A percentile compares a stretch with the other conserved stretches of the same genome.
These are phyloP conservation scores for Ascochyta clinopodiicola DNA, from an alignment of 2,329 filamentous ascomycete species.

Conservation along the genomic window DNA sequence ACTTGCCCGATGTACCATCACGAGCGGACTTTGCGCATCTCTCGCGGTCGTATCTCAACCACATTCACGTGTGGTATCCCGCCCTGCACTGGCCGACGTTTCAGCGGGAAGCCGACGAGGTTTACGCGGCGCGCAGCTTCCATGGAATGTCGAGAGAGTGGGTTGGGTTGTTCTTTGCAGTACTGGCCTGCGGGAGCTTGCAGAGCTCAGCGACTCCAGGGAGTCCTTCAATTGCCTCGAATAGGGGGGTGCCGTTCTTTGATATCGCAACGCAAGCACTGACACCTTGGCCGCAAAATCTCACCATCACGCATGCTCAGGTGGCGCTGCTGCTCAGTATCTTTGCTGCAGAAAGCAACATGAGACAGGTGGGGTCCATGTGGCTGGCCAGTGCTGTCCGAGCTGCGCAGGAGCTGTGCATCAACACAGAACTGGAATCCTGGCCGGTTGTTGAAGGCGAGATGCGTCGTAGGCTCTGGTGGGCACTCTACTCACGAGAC, in stretches of 20 bases:
- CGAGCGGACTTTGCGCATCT: conserved; percentile 74
- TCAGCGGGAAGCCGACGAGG: conserved; percentile 73
- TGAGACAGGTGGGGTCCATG: conserved; percentile 83
- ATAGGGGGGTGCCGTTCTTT: conserved; percentile 69
- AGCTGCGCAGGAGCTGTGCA: conserved; percentile 80
- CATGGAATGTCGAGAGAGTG: conserved; percentile 71
- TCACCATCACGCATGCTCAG: conserved; percentile 77
- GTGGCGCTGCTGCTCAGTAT: conserved; percentile 76
- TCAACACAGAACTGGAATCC: conserved; percentile 76
- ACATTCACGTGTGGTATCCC: conserved; percentile 80
- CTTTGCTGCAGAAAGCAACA: conserved; percentile 84
- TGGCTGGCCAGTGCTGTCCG: conserved; percentile 84
- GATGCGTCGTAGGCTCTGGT: conserved; percentile 89
- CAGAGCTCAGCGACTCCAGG: conserved; percentile 67
- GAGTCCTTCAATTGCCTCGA: conserved; percentile 60
- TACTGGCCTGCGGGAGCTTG: conserved; percentile 82
- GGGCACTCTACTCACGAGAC: conserved; percentile 90
- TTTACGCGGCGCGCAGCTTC: conserved; percentile 72
- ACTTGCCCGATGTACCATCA: conserved; percentile 71
- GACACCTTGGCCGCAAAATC: conserved; percentile 82
- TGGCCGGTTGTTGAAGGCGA: conserved; percentile 81
- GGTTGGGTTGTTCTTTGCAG: conserved; percentile 80
- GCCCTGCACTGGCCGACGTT: conserved; percentile 90
- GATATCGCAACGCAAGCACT: conserved; percentile 73
- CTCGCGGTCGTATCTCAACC: conserved; percentile 75